Evolutionary conservation across 495 filamentous ascomycete genomes (phyloP), one percentile per base, ranked within the genome.

Genomic region (Bathelium albidoporum): DNA sequence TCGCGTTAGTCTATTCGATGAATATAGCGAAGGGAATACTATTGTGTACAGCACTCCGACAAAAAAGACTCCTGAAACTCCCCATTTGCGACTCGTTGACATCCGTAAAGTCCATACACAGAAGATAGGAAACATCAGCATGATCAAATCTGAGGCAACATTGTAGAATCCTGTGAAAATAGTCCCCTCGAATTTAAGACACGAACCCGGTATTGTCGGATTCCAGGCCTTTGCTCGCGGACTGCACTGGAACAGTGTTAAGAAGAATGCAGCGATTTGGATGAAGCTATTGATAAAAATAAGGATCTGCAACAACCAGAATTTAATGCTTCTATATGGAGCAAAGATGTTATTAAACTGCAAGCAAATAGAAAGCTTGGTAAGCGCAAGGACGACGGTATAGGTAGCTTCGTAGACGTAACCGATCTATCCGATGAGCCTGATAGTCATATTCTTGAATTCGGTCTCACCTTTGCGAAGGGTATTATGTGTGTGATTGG

Each of bases 151-250:
- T 18, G 44, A 49, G 44, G 44, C 44, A 49, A 49, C 20, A 22
- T 49, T 49, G 44, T 49, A 49, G 3, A 18, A 14, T 49, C 44
- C 44, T 49, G 44, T 49, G 44, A 49, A 49, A 49, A 49, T 49
- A 49, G 20, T 49, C 12, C 11, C 9, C 3, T 49, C 44, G 44
- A 10, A 49, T 49, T 49, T 49, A 3, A 49, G 9, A 49, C 44
- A 49, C 18, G 44, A 49, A 49, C 44, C 44, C 44, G 44, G 20
- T 4, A 49, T 49, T 49, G 44, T 49, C 7, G 44, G 44, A 49
- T 49, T 49, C 44, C 44, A 49, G 44, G 44, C 44, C 44, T 49
- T 49, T 20, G 44, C 44, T 49, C 44, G 44, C 44, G 44, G 44
- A 49, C 20, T 49, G 44, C 44, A 49, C 44, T 49, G 44, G 20